Percentiles rank a stretch among this genome's conserved stretches.
These are phyloP conservation scores for Kondoa subrosea DNA, from an alignment of 768 basidiomycete genomes.

Conservation along the genomic window DNA sequence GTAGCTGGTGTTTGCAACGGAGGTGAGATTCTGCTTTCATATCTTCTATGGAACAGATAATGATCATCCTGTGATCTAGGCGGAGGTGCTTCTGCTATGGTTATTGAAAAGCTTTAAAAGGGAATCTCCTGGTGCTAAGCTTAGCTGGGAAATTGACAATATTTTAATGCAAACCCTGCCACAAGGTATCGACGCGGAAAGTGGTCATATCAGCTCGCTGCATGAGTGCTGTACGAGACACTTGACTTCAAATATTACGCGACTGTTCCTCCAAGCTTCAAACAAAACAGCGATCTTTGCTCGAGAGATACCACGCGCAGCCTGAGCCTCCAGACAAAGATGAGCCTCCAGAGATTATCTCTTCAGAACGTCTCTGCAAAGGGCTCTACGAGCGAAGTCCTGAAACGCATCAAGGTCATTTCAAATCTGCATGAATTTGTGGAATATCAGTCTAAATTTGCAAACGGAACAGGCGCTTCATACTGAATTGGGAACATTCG, in stretches of 20 bases:
- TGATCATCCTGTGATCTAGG: too few species aligned
- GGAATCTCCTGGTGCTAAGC: background rate
- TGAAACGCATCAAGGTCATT: slow-evolving; percentile 7
- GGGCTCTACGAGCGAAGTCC: background rate
- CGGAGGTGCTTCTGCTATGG: slow-evolving; percentile 74
- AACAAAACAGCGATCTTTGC: too few species aligned
- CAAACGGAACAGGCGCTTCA: slow-evolving; percentile 31
- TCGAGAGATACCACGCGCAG: too few species aligned
- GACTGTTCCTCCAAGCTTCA: too few species aligned
- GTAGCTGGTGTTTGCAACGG: slow-evolving; percentile 37
- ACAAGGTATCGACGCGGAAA: too few species aligned
- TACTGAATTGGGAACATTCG: slow-evolving; percentile 49
- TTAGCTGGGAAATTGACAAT: too few species aligned
- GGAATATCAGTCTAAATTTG: background rate
- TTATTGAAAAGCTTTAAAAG: slow-evolving; percentile 63
- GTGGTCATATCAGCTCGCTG: too few species aligned
- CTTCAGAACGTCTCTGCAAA: background rate
- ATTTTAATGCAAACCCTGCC: too few species aligned
- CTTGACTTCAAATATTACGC: too few species aligned
- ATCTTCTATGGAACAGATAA: background rate
- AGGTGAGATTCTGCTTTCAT: slow-evolving; percentile 11
- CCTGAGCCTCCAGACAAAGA: too few species aligned
- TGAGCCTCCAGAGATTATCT: background rate
- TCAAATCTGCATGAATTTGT: background rate
- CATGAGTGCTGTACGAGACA: too few species aligned